These are phyloP conservation scores for Vitis labrusca DNA, from an alignment of 164 flowering plant genomes.

Conservation along the genomic window DNA sequence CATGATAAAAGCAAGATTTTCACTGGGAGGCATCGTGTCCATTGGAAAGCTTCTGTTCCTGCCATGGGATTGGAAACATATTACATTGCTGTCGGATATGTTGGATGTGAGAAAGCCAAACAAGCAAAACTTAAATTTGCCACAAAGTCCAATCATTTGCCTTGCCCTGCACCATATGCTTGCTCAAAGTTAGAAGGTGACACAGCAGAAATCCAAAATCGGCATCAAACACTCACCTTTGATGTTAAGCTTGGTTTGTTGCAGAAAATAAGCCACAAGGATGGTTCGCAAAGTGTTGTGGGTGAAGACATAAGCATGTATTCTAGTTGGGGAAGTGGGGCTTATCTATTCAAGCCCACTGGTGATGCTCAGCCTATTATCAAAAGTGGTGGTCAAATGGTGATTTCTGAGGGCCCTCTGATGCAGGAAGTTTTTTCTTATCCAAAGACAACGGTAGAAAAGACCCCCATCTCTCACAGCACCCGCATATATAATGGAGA, in stretches of 20 bases:
- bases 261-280: constrained; percentile 48
- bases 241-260: constrained; percentile 66
- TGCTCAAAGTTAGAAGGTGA: constrained; percentile 63
- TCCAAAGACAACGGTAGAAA: constrained; percentile 68
- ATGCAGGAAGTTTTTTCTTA: constrained; percentile 80
- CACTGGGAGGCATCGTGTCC: constrained; percentile 85
- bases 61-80: constrained; percentile 87
- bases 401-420: constrained; percentile 72
- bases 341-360: constrained; percentile 85
- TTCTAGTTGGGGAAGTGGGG: constrained; percentile 88
- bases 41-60: constrained; percentile 85
- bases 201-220: constrained; percentile 53
- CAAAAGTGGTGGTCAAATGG: constrained; percentile 52
- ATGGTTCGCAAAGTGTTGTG: constrained; percentile 50
- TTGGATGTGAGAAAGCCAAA: constrained; percentile 78
- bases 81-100: constrained; percentile 75
- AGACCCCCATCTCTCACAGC: constrained; percentile 79
- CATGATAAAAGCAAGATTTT: constrained; percentile 58
- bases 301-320: constrained; percentile 90
- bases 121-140: constrained; percentile 58
- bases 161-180: constrained; percentile 70
- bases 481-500: constrained; percentile 74
- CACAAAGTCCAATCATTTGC: constrained; percentile 26
- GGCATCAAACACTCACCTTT: constrained; percentile 61
- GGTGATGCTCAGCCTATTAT: constrained; percentile 80